Evolutionary conservation across 306 rosid genomes (phyloP), one percentile per base, ranked within the genome.

Genomic region (Castanopsis chinensis): DNA sequence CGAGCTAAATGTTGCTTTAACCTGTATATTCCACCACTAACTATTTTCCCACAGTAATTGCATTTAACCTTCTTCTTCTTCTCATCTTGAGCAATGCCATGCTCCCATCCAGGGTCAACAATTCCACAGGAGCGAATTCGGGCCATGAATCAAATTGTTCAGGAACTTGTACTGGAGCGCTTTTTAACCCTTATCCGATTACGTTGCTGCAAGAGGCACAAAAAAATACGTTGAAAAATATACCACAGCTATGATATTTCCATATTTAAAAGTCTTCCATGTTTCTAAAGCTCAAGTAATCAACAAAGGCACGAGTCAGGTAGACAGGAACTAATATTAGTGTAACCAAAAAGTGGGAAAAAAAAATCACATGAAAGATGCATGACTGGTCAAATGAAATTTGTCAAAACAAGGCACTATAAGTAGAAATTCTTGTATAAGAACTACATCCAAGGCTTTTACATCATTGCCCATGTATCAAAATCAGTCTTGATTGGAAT

Each of bases 51-150:
- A 76, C 99, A 92, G 86, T 92, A 95, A 83, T 95, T 95, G 88
- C 99, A 95, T 77, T 91, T 91, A 72, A 95, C 99, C 83, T 92
- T 95, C 94, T 92, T 95, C 88, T 95, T 95, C 81, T 90, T 90
- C 89, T 90, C 99, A 81, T 95, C 99, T 84, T 92, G 98, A 73
- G 99, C 96, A 79, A 80, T 69, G 15, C 98, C 99, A 84, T 95
- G 98, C 79, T 95, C 98, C 99, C 99, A 95, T 54, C 99, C 99
- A 6, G 98, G 99, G 86, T 95, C 97, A 68, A 91, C 86, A 85
- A 91, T 87, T 74, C 98, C 99, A 52, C 86, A 76, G 68, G 99
- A 83, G 83, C 96, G 98, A 73, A 83, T 58, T 73, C 97, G 91
- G 75, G 92, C 94, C 90, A 88, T 91, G 77, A 85, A 21, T 33